Evolutionary conservation across 805 yeast genomes (phyloP).

Genomic region (Henningerozyma blattae): DNA sequence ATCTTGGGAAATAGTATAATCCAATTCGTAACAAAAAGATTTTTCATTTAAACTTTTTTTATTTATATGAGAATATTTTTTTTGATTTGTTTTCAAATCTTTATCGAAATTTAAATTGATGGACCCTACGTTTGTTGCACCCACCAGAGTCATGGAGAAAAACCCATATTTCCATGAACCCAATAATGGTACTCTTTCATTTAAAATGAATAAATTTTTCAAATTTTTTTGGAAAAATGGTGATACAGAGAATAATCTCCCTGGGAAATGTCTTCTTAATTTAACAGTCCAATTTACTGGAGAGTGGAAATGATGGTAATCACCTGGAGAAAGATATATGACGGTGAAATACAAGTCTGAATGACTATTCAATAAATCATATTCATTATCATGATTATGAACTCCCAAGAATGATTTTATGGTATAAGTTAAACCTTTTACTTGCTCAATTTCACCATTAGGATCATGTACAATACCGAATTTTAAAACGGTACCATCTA

Average conservation of each 20-base stretch:
- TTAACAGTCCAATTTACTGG: constrained; percentile 95
- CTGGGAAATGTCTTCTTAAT: constrained; percentile 86
- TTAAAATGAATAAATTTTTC: constrained; percentile 75
- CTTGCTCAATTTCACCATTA: constrained; percentile 88
- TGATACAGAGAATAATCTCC: constrained; percentile 90
- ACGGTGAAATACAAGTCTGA: constrained; percentile 69
- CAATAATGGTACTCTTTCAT: constrained; percentile 88
- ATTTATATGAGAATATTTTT: constrained; percentile 19
- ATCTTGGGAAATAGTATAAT: constrained; percentile 74
- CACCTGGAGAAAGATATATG: constrained; percentile 94
- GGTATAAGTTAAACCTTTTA: constrained; percentile 90
- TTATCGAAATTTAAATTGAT: constrained; percentile 86
- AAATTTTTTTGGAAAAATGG: constrained; percentile 89
- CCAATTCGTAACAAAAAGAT: constrained; percentile 93
- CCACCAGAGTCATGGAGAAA: constrained; percentile 97
- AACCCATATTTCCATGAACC: constrained; percentile 97
- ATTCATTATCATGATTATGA: constrained; percentile 21
- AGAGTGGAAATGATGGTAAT: constrained; percentile 93
- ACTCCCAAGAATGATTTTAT: constrained; percentile 77
- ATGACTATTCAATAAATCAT: neutral
- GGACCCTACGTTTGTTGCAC: constrained; percentile 98
- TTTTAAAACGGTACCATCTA: constrained; percentile 85
- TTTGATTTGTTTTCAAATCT: constrained; percentile 76
- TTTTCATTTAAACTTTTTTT: constrained; percentile 54
- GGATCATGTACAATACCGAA: constrained; percentile 58